These are phyloP conservation scores for Russula olivacea DNA, from an alignment of 768 basidiomycete genomes.

Conservation along the genomic window DNA sequence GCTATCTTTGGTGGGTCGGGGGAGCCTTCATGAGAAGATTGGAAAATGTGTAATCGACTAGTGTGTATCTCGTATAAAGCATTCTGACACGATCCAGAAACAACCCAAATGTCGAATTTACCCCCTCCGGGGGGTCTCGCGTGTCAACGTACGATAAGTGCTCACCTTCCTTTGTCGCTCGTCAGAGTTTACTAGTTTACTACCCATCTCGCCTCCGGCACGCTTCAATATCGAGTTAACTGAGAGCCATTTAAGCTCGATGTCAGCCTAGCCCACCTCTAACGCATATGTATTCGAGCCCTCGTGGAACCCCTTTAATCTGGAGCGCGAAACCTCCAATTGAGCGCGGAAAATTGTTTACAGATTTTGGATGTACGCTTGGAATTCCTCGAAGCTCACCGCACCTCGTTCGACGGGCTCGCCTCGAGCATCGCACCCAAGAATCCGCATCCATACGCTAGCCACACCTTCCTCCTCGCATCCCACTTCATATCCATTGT, in stretches of 20 bases:
- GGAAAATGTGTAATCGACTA: conserved; percentile 1
- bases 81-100: background rate
- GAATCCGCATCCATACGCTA: conserved; percentile 52
- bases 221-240: too few relatives aligned
- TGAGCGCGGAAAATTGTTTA: background rate
- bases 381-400: conserved; percentile 15
- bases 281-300: too few relatives aligned
- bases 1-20: conserved; percentile 41
- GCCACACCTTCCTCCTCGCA: conserved; percentile 69
- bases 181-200: too few relatives aligned
- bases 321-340: too few relatives aligned
- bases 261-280: too few relatives aligned
- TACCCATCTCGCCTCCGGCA: too few relatives aligned
- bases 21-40: conserved; percentile 25
- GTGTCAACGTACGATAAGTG: too few relatives aligned
- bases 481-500: conserved; percentile 75
- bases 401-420: background rate
- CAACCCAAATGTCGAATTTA: background rate
- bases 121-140: too few relatives aligned
- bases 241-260: too few relatives aligned
- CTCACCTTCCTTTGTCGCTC: too few relatives aligned
- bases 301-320: too few relatives aligned
- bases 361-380: conserved; percentile 11
- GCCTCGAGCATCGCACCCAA: conserved; percentile 41
- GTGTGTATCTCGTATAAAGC: conserved; percentile 9